A percentile compares a stretch with the other conserved stretches of the same genome.
Evolutionary conservation across 1,284 basidiomycete genomes (phyloP).

Genomic region (Irpex sp.): DNA sequence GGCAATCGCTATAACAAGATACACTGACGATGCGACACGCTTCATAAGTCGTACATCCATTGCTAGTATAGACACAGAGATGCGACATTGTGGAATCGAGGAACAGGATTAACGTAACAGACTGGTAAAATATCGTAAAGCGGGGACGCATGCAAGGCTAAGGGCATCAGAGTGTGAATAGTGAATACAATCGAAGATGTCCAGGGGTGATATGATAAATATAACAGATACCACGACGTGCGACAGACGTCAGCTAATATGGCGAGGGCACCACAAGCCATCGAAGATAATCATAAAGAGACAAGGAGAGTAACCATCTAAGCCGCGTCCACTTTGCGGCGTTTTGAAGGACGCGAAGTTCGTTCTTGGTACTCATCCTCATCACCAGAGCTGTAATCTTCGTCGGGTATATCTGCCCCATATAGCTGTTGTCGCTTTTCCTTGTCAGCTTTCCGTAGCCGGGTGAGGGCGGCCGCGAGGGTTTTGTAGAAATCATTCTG

Average conservation of each 20-base stretch:
- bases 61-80: neutral
- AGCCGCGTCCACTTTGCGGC: slow-evolving; percentile 21
- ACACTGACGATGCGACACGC: neutral
- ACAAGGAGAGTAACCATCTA: neutral
- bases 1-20: no score
- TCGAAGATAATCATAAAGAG: neutral
- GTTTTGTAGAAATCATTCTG: slow-evolving; percentile 68
- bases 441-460: slow-evolving; percentile 53
- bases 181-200: neutral
- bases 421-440: slow-evolving; percentile 44
- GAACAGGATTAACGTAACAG: neutral
- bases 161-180: neutral
- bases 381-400: slow-evolving; percentile 42
- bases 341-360: slow-evolving; percentile 25
- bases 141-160: no score
- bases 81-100: neutral
- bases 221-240: neutral
- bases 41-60: neutral
- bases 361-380: slow-evolving; percentile 45
- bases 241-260: neutral
- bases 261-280: neutral
- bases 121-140: neutral
- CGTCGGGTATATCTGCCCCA: slow-evolving; percentile 37
- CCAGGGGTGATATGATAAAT: neutral
- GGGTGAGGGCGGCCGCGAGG: slow-evolving; percentile 49